Percentiles rank a stretch among this genome's conserved stretches.
phyloP scores from a whole-genome alignment of 108 stramenopile genomes.

The Nannochloropsis oceanica region DNA sequence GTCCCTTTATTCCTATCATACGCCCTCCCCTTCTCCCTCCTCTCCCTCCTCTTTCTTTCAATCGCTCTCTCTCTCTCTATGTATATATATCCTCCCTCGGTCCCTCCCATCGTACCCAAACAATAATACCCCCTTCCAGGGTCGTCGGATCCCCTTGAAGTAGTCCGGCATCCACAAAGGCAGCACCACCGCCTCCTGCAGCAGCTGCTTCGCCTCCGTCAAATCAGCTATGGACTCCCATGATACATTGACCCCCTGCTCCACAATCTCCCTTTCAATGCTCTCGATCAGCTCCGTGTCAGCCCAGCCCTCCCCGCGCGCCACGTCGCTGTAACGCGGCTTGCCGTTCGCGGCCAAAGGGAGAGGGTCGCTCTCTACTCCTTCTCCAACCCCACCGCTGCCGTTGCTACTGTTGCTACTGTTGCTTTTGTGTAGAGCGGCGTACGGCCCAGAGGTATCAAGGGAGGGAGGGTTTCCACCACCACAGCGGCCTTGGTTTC shows the following conservation, averaged over 20 bases:
- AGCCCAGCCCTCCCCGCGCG: constrained; percentile 34
- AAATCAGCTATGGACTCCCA: constrained; percentile 38
- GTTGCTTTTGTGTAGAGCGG: background rate
- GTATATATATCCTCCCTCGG: background rate
- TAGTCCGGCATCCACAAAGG: constrained; percentile 78
- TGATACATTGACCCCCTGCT: constrained; percentile 17
- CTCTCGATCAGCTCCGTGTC: constrained; percentile 32
- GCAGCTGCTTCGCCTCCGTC: constrained; percentile 57
- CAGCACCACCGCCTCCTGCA: constrained; percentile 81
- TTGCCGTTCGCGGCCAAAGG: background rate
- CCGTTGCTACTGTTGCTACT: background rate
- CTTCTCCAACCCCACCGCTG: background rate
- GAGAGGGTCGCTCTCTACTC: too few species aligned
- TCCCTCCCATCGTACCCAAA: constrained; percentile 51
- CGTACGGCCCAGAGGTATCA: background rate
- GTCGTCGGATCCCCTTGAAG: constrained; percentile 64
- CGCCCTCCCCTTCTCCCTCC: background rate
- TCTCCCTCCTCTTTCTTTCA: background rate
- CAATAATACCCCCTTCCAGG: constrained; percentile 59
- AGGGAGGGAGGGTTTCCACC: background rate
- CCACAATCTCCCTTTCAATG: constrained; percentile 40
- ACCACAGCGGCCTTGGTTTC: background rate
- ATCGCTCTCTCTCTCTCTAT: background rate
- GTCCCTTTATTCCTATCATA: background rate
- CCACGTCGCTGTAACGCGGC: constrained; percentile 26